phyloP scores from a whole-genome alignment of 169 alveolate species.

The Cryptosporidium parvum region DNA sequence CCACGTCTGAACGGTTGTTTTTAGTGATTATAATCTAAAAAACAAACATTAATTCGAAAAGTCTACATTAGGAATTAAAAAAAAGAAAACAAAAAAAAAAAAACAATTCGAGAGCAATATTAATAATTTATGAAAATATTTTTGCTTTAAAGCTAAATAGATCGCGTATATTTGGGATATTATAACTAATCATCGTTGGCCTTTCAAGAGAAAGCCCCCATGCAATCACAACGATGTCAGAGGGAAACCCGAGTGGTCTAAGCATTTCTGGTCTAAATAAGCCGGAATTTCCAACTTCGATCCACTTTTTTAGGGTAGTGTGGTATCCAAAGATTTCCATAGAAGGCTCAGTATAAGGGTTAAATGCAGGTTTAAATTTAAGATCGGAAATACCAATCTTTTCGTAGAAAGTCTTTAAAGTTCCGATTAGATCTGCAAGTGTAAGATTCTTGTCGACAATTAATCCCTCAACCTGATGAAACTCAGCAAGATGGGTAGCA shows the following conservation, averaged over 20 bases:
- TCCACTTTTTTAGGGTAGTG: slow-evolving; percentile 94
- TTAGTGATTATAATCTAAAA: not conserved
- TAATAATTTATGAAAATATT: slow-evolving; percentile 56
- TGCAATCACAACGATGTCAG: slow-evolving; percentile 96
- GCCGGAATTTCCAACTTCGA: slow-evolving; percentile 99
- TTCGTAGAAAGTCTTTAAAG: slow-evolving; percentile 91
- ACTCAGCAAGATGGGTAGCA: slow-evolving; percentile 99
- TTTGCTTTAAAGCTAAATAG: slow-evolving; percentile 94
- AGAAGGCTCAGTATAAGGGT: slow-evolving; percentile 99
- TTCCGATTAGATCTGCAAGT: slow-evolving; percentile 92
- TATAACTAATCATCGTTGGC: slow-evolving; percentile 98
- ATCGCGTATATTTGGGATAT: slow-evolving; percentile 95
- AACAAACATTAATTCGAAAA: not conserved
- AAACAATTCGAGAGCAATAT: slow-evolving; percentile 47
- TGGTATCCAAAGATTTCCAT: slow-evolving; percentile 99
- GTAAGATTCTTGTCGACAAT: slow-evolving; percentile 93
- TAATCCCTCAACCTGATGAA: slow-evolving; percentile 98
- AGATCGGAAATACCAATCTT: slow-evolving; percentile 93
- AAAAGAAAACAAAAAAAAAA: not conserved
- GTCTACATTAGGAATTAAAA: not conserved
- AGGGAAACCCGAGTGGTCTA: slow-evolving; percentile 98
- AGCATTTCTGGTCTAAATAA: slow-evolving; percentile 99
- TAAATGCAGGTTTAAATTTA: slow-evolving; percentile 99
- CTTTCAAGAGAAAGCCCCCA: slow-evolving; percentile 99
- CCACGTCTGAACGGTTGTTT: not conserved